Evolutionary conservation across 75 land plant species (phyloP).

Genomic region (Chamaecyparis obtusa): DNA sequence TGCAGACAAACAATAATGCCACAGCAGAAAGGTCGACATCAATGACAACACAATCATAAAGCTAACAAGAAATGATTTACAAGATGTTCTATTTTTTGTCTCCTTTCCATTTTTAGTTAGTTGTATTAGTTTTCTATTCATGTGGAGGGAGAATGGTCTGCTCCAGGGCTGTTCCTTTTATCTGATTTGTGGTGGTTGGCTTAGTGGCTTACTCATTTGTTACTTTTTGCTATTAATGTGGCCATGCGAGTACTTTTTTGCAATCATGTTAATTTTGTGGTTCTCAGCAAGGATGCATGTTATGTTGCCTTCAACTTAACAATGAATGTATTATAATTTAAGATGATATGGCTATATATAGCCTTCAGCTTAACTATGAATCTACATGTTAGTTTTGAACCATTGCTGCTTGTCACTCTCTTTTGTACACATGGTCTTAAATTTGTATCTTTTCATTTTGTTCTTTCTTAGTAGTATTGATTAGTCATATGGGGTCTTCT

Average conservation of each 20-base stretch:
- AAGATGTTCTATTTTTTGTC: not conserved
- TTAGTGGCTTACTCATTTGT: not conserved
- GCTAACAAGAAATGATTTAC: not conserved
- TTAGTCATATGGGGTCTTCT: not conserved
- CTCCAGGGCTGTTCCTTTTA: no score
- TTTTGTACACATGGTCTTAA: not conserved
- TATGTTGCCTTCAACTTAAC: not conserved
- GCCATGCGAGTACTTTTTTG: not conserved
- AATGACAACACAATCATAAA: no score
- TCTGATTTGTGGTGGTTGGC: not conserved
- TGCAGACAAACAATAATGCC: no score
- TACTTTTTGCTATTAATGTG: not conserved
- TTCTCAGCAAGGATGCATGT: not conserved
- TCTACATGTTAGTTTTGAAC: not conserved
- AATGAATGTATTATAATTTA: not conserved
- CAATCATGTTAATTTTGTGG: not conserved
- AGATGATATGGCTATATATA: no score
- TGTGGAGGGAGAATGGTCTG: not conserved
- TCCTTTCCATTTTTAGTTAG: no score
- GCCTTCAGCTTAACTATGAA: not conserved
- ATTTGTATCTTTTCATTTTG: not conserved
- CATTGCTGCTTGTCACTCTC: not conserved
- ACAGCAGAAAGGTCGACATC: no score
- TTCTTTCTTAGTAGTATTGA: not conserved
- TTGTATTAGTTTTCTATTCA: not conserved